Conservation (phyloP, 2,329 filamentous ascomycete species). For the Colletotrichum limetticola region DNA sequence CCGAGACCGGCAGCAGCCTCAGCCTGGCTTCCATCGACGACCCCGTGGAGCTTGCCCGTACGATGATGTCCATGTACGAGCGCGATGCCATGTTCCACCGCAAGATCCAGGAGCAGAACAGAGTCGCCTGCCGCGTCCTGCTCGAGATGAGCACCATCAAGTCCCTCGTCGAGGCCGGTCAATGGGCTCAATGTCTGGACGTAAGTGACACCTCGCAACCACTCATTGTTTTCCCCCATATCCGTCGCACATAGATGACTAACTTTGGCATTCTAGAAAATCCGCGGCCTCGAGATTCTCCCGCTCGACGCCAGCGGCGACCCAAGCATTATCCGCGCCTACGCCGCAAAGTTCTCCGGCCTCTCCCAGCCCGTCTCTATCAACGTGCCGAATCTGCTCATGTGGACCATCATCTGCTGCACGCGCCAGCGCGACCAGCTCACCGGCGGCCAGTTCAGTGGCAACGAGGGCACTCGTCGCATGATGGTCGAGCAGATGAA, state of each 20-base stretch:
- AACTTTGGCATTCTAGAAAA: constrained; percentile 63
- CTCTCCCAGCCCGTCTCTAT: constrained; percentile 85
- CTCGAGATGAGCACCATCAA: constrained; percentile 72
- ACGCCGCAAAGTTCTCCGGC: constrained; percentile 82
- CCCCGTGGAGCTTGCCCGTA: constrained; percentile 67
- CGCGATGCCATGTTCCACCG: constrained; percentile 69
- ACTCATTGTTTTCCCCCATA: background rate
- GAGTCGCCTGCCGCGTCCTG: constrained; percentile 65
- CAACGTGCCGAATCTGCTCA: constrained; percentile 89
- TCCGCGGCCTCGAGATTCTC: constrained; percentile 80
- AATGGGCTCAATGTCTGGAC: constrained; percentile 69
- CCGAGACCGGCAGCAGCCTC: constrained; percentile 63
- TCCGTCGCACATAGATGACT: background rate
- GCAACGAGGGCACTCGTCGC: constrained; percentile 72
- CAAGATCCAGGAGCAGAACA: constrained; percentile 67
- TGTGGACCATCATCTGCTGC: constrained; percentile 94
- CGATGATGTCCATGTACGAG: constrained; percentile 73
- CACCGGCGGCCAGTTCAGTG: constrained; percentile 77
- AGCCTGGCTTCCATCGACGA: constrained; percentile 70
- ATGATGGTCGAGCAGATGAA: constrained; percentile 77
- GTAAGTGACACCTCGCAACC: constrained; percentile 54
- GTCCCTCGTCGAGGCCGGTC: constrained; percentile 61
- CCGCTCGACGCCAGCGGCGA: constrained; percentile 81
- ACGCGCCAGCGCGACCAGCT: constrained; percentile 80
- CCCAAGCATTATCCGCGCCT: constrained; percentile 80